Conservation (phyloP, 805 yeast species). For the Debaryomyces prosopidis region DNA sequence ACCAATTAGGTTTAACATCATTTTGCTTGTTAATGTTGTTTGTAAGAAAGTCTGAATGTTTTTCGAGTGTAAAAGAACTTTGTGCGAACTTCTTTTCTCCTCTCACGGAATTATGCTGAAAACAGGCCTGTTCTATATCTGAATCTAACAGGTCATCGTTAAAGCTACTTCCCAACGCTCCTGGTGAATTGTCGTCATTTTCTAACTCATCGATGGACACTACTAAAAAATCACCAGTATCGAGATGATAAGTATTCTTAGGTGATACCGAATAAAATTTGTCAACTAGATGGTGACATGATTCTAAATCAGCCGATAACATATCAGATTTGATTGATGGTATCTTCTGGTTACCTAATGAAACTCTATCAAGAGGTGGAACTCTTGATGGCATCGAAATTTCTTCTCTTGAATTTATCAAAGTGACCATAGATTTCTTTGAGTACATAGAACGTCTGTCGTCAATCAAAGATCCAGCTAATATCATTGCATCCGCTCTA, state of each 20-base stretch:
- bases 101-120: not conserved
- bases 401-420: not conserved
- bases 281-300: conserved; percentile 31
- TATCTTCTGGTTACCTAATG: not conserved
- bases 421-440: conserved; percentile 16
- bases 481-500: not conserved
- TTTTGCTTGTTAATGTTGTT: not conserved
- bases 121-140: not conserved
- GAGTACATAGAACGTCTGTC: not conserved
- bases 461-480: conserved; percentile 1
- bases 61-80: not conserved
- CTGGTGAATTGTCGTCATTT: not conserved
- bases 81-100: not conserved
- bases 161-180: not conserved
- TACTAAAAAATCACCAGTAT: conserved; percentile 23
- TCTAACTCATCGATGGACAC: conserved; percentile 18
- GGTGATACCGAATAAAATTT: conserved; percentile 42
- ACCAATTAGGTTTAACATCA: no score
- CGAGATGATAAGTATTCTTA: conserved; percentile 36
- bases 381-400: not conserved
- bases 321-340: not conserved
- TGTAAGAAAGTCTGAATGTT: not conserved
- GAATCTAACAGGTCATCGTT: not conserved
- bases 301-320: conserved; percentile 11
- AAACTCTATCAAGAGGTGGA: not conserved